phyloP scores from a whole-genome alignment of 106 monocot species.

The Platanthera zijinensis region DNA sequence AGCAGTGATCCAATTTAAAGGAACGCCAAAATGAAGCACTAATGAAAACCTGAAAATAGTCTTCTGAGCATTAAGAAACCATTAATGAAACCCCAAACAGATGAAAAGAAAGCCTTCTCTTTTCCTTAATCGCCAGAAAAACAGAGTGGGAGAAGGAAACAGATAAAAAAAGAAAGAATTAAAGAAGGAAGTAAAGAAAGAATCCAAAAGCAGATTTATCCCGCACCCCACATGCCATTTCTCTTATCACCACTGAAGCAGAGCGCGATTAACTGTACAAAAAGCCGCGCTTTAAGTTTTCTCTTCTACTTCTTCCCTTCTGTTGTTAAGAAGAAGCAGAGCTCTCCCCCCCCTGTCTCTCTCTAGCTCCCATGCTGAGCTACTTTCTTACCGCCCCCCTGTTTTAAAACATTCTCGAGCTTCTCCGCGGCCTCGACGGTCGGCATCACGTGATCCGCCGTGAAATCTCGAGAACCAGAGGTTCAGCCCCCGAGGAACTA shows the following conservation, averaged over 20 bases:
- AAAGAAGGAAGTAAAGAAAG: not conserved
- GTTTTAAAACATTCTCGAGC: not conserved
- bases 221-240: not conserved
- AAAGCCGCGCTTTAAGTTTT: slow-evolving; percentile 2
- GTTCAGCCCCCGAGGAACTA: not conserved
- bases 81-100: not conserved
- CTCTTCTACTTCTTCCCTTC: not conserved
- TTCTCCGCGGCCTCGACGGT: not conserved
- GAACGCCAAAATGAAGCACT: not conserved
- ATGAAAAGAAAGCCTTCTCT: not conserved
- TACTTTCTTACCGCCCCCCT: not conserved
- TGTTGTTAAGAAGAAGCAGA: not conserved
- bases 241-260: slow-evolving; percentile 8
- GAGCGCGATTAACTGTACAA: not conserved
- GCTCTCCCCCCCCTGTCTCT: not conserved
- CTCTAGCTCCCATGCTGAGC: not conserved
- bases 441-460: slow-evolving; percentile 7
- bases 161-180: not conserved
- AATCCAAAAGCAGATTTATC: slow-evolving; percentile 6
- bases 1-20: not conserved
- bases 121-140: not conserved
- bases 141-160: not conserved
- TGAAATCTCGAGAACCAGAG: not conserved
- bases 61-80: not conserved
- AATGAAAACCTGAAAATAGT: not conserved